Evolutionary conservation across 2,329 filamentous ascomycete species (phyloP), one percentile per base, ranked within the genome.

Genomic region (Cladophialophora psammophila): DNA sequence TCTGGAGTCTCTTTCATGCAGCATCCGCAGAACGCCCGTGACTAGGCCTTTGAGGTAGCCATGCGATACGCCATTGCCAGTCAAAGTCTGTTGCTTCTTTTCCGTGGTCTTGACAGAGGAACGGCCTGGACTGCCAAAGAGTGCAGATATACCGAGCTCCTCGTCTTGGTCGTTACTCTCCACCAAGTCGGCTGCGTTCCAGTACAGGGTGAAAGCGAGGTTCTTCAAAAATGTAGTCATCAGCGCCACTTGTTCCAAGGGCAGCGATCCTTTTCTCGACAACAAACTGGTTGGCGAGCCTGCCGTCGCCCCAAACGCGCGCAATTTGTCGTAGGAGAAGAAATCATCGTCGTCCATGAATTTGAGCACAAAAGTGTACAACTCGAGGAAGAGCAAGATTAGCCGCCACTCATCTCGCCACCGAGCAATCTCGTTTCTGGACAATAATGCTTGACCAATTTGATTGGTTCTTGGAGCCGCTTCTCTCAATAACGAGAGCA

Each of bases 341-440:
- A 99, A 99, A 73, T 99, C 95, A 72, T 98, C 94, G 70, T 99
- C 95, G 72, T 99, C 95, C 76, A 94, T 96, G 38, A 98, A 88
- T 72, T 95, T 91, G 12, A 98, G 82, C 2, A 97, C 88, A 76
- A 98, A 98, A 1, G 91, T 93, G 76, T 97, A 99, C 0, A 99
- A 85, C 74, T 99, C 95, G 5, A 99, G 84, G 75, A 99, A 98
- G 0, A 99, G 85, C 0, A 98, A 83, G 50, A 97, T 87, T 0
- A 95, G 89, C 18, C 91, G 89, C 95, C 95, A 99, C 75, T 98
- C 93, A 72, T 89, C 86, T 32, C 84, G 79, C 79, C 83, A 73
- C n/a, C 32, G 60, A 78, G 76, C 83, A 70, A 72, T 74, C 62
- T 76, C 78, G 75, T 38, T 76, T 54, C 40, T 72, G 67, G 65